Percentiles rank a stretch among this genome's conserved stretches.
phyloP scores from a whole-genome alignment of 768 basidiomycete species.

The Galerina marginata region DNA sequence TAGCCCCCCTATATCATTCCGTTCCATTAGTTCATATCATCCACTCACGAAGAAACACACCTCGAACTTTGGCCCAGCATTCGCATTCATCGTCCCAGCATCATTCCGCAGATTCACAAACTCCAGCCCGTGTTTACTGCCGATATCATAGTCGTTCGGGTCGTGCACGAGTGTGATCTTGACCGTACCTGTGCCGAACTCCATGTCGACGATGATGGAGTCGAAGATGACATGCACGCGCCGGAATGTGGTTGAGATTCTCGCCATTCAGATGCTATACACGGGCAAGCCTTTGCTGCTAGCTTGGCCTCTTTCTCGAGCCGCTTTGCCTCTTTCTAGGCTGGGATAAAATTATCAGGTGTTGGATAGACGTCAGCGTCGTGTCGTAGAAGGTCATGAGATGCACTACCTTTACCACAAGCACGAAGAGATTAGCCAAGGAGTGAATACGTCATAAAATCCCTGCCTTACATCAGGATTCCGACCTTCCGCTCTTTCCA shows the following conservation, averaged over 20 bases:
- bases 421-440: no score
- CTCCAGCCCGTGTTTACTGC: constrained; percentile 81
- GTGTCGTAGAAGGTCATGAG: no score
- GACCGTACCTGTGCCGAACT: constrained; percentile 97
- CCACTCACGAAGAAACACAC: background rate
- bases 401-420: no score
- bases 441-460: no score
- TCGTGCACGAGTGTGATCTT: constrained; percentile 99
- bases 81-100: constrained; percentile 93
- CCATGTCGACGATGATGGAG: constrained; percentile 88
- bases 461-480: no score
- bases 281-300: constrained; percentile 59
- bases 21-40: background rate
- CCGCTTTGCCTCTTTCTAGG: constrained; percentile 86
- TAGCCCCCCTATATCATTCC: constrained; percentile 55
- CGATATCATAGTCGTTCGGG: constrained; percentile 96
- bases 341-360: constrained; percentile 35
- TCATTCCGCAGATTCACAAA: constrained; percentile 97
- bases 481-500: no score
- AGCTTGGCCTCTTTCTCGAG: constrained; percentile 80
- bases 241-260: constrained; percentile 77
- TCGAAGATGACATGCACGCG: constrained; percentile 90
- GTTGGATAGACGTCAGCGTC: no score
- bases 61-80: constrained; percentile 78
- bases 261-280: constrained; percentile 90